Evolutionary conservation across 2,329 filamentous ascomycete genomes (phyloP), one percentile per base, ranked within the genome.

Genomic region (Fusarium sp.): DNA sequence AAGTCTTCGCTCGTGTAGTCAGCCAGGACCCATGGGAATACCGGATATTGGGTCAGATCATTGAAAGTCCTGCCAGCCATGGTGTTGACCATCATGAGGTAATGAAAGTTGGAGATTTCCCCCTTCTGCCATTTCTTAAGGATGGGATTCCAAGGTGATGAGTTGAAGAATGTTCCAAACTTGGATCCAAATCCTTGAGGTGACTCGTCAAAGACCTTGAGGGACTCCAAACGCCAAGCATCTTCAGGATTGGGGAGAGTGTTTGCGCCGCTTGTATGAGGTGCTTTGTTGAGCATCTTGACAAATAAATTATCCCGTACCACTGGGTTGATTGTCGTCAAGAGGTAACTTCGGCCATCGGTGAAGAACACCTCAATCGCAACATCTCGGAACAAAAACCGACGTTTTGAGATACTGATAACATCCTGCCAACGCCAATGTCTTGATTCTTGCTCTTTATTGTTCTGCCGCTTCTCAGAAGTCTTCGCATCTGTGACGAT

Each of bases 71-170:
- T 88, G 5, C 96, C 96, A 32, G 97, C 97, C 88, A 99, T 93
- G 0, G 96, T 98, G 78, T 99, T 99, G 77, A 99, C 91, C 66
- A 98, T 90, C 95, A 99, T 99, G 38, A 99, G 88, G 78, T 99
- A 99, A 80, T 98, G 94, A 76, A 99, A 99, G 80, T 99, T 99
- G 17, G 95, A 98, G 53, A 98, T 94, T 77, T 99, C 96, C 15
- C 97, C 96, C 78, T 91, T 92, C 64, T 96, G 88, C 96, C 96
- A 99, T 79, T 91, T 92, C 71, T 92, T 91, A 76, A 96, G 97
- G 12, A 94, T 91, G 13, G 95, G 93, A 72, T 94, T 95, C 80
- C 92, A 92, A 0, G 93, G 88, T 1, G 90, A 91, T 26, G 94
- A 89, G 70, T 94, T 94, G 84, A 99, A 98, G 15, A 98, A 93